phyloP scores from a whole-genome alignment of 345 rosid genomes.

The Melaleuca alternifolia region DNA sequence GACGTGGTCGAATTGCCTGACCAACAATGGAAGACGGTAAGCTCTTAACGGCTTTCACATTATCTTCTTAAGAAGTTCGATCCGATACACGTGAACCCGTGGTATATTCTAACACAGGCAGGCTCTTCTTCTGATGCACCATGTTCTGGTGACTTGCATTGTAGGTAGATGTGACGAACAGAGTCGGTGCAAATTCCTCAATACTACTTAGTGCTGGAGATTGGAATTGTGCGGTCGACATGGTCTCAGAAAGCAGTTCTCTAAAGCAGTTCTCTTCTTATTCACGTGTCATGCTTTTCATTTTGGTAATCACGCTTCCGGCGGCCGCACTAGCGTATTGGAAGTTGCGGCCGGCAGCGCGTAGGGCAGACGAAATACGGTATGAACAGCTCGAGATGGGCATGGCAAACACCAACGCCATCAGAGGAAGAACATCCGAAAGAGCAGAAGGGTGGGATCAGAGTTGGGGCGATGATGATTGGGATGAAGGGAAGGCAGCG shows the following conservation, averaged over 20 bases:
- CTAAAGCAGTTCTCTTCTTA: not conserved
- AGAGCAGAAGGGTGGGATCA: conserved; percentile 13
- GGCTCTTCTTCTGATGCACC: not conserved
- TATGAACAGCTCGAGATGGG: not conserved
- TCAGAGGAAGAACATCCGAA: not conserved
- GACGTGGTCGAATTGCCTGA: not conserved
- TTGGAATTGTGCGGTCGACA: not conserved
- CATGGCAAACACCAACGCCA: not conserved
- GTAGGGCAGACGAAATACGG: not conserved
- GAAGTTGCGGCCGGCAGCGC: not conserved
- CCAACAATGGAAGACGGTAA: not conserved
- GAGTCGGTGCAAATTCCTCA: not conserved
- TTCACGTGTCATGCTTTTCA: not conserved
- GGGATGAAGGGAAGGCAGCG: conserved; percentile 9
- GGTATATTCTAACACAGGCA: not conserved
- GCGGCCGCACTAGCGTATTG: not conserved
- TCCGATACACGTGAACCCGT: not conserved
- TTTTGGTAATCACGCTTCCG: not conserved
- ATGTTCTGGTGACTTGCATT: not conserved
- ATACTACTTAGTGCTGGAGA: not conserved
- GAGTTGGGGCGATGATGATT: conserved; percentile 6
- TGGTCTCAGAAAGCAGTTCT: not conserved
- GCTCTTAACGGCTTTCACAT: not conserved
- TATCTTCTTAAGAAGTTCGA: not conserved
- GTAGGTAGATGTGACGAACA: not conserved